Percentiles rank a stretch among this genome's conserved stretches.
phyloP scores from a whole-genome alignment of 2,329 filamentous ascomycete species.

The Trichoderma koningii region DNA sequence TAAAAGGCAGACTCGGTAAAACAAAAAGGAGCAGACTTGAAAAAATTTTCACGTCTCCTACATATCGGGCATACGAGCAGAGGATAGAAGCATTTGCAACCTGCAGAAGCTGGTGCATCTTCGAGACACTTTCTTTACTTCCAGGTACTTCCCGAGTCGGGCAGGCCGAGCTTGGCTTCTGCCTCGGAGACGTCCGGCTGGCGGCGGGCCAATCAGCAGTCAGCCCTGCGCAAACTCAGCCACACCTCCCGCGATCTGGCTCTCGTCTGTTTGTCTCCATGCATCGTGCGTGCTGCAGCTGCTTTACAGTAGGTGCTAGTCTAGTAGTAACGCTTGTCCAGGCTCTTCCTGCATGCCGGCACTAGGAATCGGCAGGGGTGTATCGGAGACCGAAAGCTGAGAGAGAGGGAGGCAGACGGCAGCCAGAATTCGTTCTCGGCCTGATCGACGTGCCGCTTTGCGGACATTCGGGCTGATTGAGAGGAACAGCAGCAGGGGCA shows the following conservation, averaged over 20 bases:
- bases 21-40: background rate
- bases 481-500: background rate
- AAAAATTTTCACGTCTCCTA: conserved; percentile 6
- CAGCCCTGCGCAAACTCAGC: conserved; percentile 5
- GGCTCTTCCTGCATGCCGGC: conserved; percentile 4
- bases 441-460: conserved; percentile 11
- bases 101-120: background rate
- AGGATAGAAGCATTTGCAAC: background rate
- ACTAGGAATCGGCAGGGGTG: conserved; percentile 1
- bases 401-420: background rate
- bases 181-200: conserved; percentile 17
- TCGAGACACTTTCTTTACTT: background rate
- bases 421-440: conserved; percentile 18
- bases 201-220: background rate
- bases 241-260: conserved; percentile 21
- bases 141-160: conserved; percentile 8
- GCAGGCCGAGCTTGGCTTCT: conserved; percentile 9
- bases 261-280: background rate
- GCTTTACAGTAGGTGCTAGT: too few relatives aligned
- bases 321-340: background rate
- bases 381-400: background rate
- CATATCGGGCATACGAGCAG: background rate
- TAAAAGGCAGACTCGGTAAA: background rate
- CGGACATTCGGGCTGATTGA: background rate
- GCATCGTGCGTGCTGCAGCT: background rate